Base-by-base conservation (phyloP, 768 basidiomycete species). In the Mycena albidolilacea region DNA sequence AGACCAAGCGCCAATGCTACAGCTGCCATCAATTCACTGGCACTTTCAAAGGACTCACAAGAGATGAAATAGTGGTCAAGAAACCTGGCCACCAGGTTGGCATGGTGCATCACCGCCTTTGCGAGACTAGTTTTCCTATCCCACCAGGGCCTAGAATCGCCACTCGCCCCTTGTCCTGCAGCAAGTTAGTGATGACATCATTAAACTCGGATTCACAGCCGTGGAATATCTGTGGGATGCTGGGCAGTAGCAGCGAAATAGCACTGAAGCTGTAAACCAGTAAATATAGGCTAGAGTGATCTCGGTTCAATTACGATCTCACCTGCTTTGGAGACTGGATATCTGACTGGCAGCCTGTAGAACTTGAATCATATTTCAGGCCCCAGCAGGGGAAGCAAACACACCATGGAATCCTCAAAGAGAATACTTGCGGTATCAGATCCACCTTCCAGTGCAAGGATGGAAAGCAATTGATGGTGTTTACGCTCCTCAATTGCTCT, bases 121-220 rank as follows among this genome's bases (percentile, higher is more conserved):
- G 63, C 63, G 3, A 50, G 17, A 17, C 63, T 35, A 4, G 63
- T 64, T 15, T 64, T 64, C 6, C 63, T 46, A 64, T 50, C 11
- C 63, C 63, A 10, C 63, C 63, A 1, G 65, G 52, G 3, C 65
- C 65, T 10, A 66, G 41, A 6, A 66, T 21, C 11, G 65, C 65
- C 6, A 66, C 55, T 6, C 54, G 10, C 15, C 39, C 5, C 7
- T 5, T 0, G 10, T 50, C 17, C 12, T 66, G 52, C 10, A 55
- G 39, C 39, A 66, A 54, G 4, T 17, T 12, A 19, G 37, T 19
- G 7, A 44, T 3, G 30, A 30, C 30, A 30, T 14, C 37, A 23
- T 6, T 14, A 21, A 66, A 44, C 39, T 66, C 65, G 10, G 54
- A 57, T 14, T 66, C 23, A 23, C 65, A 50, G 54, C 54, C 65